Conservation (phyloP, 2,329 filamentous ascomycete genomes). For the Lizonia empirigonia region DNA sequence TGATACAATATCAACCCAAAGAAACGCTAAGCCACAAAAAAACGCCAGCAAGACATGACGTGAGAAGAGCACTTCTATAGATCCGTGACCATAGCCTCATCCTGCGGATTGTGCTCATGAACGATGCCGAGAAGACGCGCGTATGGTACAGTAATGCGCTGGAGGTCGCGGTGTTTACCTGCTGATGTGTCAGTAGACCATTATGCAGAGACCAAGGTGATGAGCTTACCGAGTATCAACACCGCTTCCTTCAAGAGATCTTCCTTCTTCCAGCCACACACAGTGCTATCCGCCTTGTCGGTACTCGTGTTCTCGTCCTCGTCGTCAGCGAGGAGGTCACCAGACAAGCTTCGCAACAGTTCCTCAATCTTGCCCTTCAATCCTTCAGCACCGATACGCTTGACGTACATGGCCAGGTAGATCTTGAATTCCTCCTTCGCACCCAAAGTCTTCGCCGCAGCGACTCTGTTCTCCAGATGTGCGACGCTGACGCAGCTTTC, state of each 20-base stretch:
- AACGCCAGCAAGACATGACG: slow-evolving; percentile 1
- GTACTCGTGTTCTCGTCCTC: slow-evolving; percentile 63
- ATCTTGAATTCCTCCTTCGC: slow-evolving; percentile 91
- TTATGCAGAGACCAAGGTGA: not conserved
- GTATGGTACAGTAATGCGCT: slow-evolving; percentile 93
- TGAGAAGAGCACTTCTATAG: slow-evolving; percentile 24
- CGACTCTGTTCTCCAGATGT: slow-evolving; percentile 92
- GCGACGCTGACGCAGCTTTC: slow-evolving; percentile 91
- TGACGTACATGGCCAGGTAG: slow-evolving; percentile 98
- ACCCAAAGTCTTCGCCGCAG: slow-evolving; percentile 81
- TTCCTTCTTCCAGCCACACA: slow-evolving; percentile 90
- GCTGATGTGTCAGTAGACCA: slow-evolving; percentile 44
- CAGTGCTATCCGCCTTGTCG: slow-evolving; percentile 65
- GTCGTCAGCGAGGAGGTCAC: slow-evolving; percentile 66
- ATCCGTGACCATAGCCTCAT: slow-evolving; percentile 46
- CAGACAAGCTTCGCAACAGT: slow-evolving; percentile 79
- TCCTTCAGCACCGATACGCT: slow-evolving; percentile 89
- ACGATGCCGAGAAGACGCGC: slow-evolving; percentile 62
- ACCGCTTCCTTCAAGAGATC: slow-evolving; percentile 90
- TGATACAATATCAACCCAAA: slow-evolving; percentile 13
- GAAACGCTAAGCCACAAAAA: slow-evolving; percentile 11
- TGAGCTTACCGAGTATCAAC: slow-evolving; percentile 77
- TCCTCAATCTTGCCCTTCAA: slow-evolving; percentile 90
- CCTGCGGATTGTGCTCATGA: slow-evolving; percentile 31
- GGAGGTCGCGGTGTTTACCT: slow-evolving; percentile 96